Evolutionary conservation across 495 filamentous ascomycete genomes (phyloP), one percentile per base, ranked within the genome.

Genomic region (Penicillium pancosmium): DNA sequence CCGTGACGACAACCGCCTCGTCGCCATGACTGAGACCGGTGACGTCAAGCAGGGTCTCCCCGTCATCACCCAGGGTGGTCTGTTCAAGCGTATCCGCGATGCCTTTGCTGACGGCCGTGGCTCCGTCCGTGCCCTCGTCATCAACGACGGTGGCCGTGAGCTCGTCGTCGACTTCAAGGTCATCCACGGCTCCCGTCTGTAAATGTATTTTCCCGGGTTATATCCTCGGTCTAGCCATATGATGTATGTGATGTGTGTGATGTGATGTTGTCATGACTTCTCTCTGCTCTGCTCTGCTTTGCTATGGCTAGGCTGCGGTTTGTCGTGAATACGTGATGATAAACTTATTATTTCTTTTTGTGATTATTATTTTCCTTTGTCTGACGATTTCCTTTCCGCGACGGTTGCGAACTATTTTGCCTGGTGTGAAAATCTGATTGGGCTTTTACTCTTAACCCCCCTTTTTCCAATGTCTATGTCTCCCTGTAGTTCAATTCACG

Each of bases 141-240:
- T 98, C 82, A 90, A 87, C 75, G 95, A 98, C 77, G 84, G 91
- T 71, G 93, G 92, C 61, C 86, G 86, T 68, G 94, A 98, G 85
- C 85, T 98, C 72, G 94, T 90, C 63, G 94, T 98, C 62, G 94
- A 98, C 87, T 96, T 92, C 87, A 98, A 96, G 87, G 88, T 97
- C 68, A 90, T 98, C 72, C 95, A 98, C 73, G 85, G 84, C 57
- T 87, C 84, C 58, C 78, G 86, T 58, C 76, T 89, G 78, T 89
- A 86, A 77, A 78, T 71, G 52, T 47, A 46, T 53, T 7, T 55
- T 19, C 36, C 27, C 27, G 27, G 27, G 27, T 31, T 9, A 31
- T 31, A 4, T 31, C 27, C 27, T 31, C 27, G 5, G 27, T 31
- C 27, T 31, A 31, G 5, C 27, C 27, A 31, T 31, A 9, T 23